Evolutionary conservation across 176 grass and related monocot genomes (phyloP).

Genomic region (Phragmites australis): DNA sequence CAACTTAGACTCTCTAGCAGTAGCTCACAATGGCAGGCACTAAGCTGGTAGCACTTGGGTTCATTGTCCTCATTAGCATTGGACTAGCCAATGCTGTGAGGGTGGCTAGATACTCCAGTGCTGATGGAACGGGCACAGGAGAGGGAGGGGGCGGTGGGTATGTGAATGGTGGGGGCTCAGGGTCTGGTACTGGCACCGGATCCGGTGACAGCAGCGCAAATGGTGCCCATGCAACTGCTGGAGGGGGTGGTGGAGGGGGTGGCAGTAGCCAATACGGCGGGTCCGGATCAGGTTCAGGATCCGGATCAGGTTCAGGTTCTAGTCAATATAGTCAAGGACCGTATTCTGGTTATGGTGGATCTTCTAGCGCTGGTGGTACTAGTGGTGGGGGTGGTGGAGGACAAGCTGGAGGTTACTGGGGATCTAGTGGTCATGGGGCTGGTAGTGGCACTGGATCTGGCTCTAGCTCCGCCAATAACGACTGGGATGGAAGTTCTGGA

Average conservation of each 20-base stretch:
- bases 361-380: neutral
- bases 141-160: neutral
- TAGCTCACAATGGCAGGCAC: neutral
- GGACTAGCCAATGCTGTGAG: constrained; percentile 16
- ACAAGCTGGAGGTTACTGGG: neutral
- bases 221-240: neutral
- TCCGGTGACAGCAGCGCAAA: neutral
- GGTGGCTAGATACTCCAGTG: neutral
- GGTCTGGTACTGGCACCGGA: neutral
- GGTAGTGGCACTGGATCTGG: neutral
- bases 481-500: neutral
- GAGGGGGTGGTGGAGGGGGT: neutral
- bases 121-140: neutral
- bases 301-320: neutral
- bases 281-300: neutral
- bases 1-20: neutral
- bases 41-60: neutral
- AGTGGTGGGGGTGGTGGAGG: neutral
- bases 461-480: too few relatives aligned
- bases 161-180: neutral
- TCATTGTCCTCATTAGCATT: constrained; percentile 22
- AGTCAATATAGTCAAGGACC: neutral
- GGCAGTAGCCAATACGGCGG: neutral
- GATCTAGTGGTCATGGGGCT: neutral
- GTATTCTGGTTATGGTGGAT: neutral